phyloP scores from a whole-genome alignment of 2,329 filamentous ascomycete species.

The Cladosporium sp. region DNA sequence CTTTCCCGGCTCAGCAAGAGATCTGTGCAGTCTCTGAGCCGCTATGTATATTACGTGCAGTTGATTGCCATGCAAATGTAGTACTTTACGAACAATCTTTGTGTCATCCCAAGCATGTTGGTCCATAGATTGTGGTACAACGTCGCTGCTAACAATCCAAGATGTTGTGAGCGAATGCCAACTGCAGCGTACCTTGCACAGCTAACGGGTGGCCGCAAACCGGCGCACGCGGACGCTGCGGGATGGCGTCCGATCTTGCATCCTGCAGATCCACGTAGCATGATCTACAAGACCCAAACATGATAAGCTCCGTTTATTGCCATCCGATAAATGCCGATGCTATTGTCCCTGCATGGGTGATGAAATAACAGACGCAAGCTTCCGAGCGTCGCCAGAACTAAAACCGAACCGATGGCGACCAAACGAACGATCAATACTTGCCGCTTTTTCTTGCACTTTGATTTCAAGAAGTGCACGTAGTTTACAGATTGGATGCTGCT shows the following conservation, averaged over 20 bases:
- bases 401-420: background rate
- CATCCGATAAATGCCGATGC: background rate
- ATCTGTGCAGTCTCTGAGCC: background rate
- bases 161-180: background rate
- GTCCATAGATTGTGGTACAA: background rate
- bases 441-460: background rate
- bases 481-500: background rate
- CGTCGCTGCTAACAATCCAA: background rate
- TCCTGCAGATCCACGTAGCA: background rate
- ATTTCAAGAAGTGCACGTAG: background rate
- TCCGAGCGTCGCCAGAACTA: background rate
- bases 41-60: background rate
- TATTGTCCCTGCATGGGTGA: background rate
- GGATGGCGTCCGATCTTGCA: background rate
- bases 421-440: background rate
- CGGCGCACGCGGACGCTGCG: background rate
- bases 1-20: background rate
- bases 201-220: conserved; percentile 10
- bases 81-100: background rate
- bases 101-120: background rate
- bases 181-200: background rate
- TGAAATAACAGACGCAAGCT: background rate
- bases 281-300: background rate
- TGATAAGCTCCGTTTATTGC: background rate
- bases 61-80: background rate